phyloP scores from a whole-genome alignment of 768 basidiomycete genomes.

The Calocybe indica region DNA sequence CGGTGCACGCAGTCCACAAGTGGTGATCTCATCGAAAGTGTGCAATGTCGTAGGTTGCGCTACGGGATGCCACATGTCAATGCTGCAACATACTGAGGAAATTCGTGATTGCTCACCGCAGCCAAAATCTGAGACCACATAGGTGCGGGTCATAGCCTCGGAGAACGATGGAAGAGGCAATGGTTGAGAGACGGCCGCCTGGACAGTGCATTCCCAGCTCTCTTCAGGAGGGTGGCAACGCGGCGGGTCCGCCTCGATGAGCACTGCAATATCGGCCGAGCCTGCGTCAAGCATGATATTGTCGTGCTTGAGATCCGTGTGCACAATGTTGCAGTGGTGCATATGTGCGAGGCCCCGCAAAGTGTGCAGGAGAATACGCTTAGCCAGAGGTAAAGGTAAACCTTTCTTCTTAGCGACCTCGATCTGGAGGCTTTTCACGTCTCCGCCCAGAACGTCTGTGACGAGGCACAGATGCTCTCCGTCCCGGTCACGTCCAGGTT shows the following conservation, averaged over 20 bases:
- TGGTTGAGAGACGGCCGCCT: conserved; percentile 20
- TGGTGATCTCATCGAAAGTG: conserved; percentile 14
- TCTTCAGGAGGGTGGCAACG: conserved; percentile 15
- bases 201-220: conserved; percentile 14
- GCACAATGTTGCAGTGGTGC: conserved; percentile 16
- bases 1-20: conserved; percentile 18
- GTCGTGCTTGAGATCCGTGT: conserved; percentile 24
- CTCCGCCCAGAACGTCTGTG: conserved; percentile 16
- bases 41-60: conserved; percentile 10
- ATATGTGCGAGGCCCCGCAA: conserved; percentile 16
- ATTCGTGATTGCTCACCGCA: conserved; percentile 9
- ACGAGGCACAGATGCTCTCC: conserved; percentile 23
- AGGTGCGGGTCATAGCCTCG: conserved; percentile 15
- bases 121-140: conserved; percentile 21
- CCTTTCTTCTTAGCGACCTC: conserved; percentile 2
- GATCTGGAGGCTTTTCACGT: conserved; percentile 13
- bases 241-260: conserved; percentile 12
- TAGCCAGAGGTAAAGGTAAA: conserved; percentile 19
- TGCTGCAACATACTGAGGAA: no score
- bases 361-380: conserved; percentile 18
- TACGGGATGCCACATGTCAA: neutral
- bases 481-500: conserved; percentile 13
- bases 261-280: conserved; percentile 2
- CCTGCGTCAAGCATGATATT: conserved; percentile 18
- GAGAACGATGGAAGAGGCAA: conserved; percentile 15